A percentile compares a stretch with the other conserved stretches of the same genome.
Conservation (phyloP, 1,284 basidiomycete species). For the Pascua sp. region DNA sequence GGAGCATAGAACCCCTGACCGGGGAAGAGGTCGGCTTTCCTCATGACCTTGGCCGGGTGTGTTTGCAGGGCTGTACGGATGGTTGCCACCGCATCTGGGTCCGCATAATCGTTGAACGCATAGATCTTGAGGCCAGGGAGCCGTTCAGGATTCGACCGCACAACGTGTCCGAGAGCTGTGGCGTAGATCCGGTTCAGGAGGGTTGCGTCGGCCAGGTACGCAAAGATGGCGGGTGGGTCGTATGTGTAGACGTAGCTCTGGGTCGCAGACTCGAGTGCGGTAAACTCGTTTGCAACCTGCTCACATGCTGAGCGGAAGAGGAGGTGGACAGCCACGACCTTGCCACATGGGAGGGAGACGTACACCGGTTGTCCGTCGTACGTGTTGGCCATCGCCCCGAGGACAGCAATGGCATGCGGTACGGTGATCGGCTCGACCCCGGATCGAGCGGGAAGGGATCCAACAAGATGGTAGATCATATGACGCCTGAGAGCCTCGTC, state of each 20-base stretch:
- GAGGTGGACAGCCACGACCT: constrained; percentile 24
- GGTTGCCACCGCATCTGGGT: background rate
- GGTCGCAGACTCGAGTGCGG: constrained; percentile 21
- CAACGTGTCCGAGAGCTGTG: background rate
- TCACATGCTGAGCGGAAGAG: constrained; percentile 14
- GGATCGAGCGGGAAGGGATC: background rate
- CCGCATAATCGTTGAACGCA: constrained; percentile 12
- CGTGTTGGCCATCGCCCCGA: background rate
- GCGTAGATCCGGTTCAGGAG: constrained; percentile 20
- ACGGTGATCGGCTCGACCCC: background rate
- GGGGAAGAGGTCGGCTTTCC: constrained; percentile 18
- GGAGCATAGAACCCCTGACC: background rate
- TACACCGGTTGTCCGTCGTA: background rate
- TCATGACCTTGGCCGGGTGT: constrained; percentile 4
- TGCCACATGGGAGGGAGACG: too few relatives aligned
- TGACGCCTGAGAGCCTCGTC: constrained; percentile 1
- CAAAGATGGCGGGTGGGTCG: constrained; percentile 33
- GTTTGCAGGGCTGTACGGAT: background rate
- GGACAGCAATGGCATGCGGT: background rate
- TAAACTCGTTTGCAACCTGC: constrained; percentile 25
- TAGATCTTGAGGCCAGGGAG: constrained; percentile 2
- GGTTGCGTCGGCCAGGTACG: constrained; percentile 10
- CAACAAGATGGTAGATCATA: constrained; percentile 6
- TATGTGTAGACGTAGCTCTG: constrained; percentile 31
- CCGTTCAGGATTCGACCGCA: background rate